Conservation (phyloP, 129 eudicot genomes). For the Flaveria robusta region DNA sequence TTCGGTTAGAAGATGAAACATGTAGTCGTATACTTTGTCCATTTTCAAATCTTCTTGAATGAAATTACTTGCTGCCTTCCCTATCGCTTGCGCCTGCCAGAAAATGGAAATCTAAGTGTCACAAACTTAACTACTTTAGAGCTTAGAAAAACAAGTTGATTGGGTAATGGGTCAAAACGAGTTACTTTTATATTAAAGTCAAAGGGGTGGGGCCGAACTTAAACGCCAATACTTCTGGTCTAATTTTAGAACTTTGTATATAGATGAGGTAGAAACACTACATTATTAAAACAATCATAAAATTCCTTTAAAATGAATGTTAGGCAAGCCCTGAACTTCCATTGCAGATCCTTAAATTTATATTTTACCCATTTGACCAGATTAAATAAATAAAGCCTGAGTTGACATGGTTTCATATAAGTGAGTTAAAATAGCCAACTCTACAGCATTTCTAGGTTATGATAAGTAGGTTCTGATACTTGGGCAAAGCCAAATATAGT, state of each 20-base stretch:
- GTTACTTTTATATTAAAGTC: not conserved
- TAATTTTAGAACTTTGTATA: not conserved
- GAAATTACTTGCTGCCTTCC: slow-evolving; percentile 72
- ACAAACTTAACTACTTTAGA: not conserved
- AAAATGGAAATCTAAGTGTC: slow-evolving; percentile 1
- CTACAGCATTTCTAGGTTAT: not conserved
- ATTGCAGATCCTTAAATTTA: not conserved
- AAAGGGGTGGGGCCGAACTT: not conserved
- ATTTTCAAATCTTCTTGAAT: slow-evolving; percentile 71
- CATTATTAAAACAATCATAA: not conserved
- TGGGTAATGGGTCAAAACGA: not conserved
- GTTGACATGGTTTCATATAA: not conserved
- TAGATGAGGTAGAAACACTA: not conserved
- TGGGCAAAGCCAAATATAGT: not conserved
- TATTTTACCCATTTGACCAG: not conserved
- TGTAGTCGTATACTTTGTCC: slow-evolving; percentile 87
- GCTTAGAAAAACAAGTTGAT: not conserved
- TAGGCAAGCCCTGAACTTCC: not conserved
- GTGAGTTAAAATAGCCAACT: not conserved
- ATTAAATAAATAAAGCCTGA: not conserved
- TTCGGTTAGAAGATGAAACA: slow-evolving; percentile 81
- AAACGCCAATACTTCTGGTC: not conserved
- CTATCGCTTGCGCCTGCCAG: slow-evolving; percentile 82
- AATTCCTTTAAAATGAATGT: not conserved
- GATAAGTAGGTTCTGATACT: not conserved